Evolutionary conservation across 805 yeast genomes (phyloP), one percentile per base, ranked within the genome.

Genomic region (Yamadazyma nakazawae): DNA sequence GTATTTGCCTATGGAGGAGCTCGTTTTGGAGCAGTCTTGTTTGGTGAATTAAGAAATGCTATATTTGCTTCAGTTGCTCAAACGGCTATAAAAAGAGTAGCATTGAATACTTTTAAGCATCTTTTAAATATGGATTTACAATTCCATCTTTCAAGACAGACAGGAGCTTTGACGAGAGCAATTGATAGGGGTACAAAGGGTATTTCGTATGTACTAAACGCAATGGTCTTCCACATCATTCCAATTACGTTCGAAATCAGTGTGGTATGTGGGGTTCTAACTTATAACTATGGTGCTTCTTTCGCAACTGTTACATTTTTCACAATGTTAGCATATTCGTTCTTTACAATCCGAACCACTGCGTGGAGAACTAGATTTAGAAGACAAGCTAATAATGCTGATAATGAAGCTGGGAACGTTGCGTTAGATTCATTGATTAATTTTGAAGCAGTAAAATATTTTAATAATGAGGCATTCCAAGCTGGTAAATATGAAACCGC

Each of bases 151-250:
- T 77, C 92, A 10, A 76, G 91, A 55, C 98, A 94, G 64, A 94
- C 99, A 0, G 99, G 99, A 54, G 98, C 97, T 0, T 67, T 94
- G 30, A 92, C 97, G 0, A 75, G 99, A 51, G 98, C 98, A 1
- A 94, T 94, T 58, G 99, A 94, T 59, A 75, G 99, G 53, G 99
- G 99, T 64, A 92, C 98, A 1, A 92, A 94, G 58, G 99, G 99
- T 70, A 92, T 94, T 45, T 84, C 95, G 11, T 91, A 87, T 57
- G 97, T 94, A 5, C 71, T 94, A 40, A 82, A 88, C 32, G 96
- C 98, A 2, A 88, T 92, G 96, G 96, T 94, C n/a, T 92, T 94
- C 72, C 98, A 94, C 63, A 91, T 94, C 32, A 72, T 92, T 30
- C 99, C 99, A 8, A 86, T 92, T 35, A 77, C 95, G 2, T 86